Base-by-base conservation (phyloP, 306 rosid species). In the Trichosanthes cucumerina region DNA sequence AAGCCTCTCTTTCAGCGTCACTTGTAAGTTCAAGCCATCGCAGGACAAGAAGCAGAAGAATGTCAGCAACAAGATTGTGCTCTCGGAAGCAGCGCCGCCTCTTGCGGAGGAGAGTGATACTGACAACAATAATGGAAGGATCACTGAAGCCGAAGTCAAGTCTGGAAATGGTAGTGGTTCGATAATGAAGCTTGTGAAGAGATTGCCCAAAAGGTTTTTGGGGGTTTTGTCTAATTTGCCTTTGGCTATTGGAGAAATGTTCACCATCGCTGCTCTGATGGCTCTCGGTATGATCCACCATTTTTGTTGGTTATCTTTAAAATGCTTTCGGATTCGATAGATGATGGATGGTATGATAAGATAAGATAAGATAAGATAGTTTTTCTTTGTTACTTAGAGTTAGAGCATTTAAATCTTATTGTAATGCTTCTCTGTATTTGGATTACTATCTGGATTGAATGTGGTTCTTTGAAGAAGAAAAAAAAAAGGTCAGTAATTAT, bases 181-280 rank as follows among this genome's bases (percentile, higher is more conserved):
- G 74, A 68, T 39, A 85, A 63, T 44, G 87, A 78, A 84, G 79
- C n/a, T 82, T 72, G 79, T 79, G 9, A 95, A 82, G 81, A 83
- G 77, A 80, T 46, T 92, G 24, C 88, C 90, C 5, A 91, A 86
- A 71, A 91, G 78, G 86, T 46, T 86, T 16, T 83, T 95, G 83
- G 80, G 82, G 66, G 72, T 83, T 95, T 83, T 95, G 84, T 87
- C 99, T 83, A 88, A 90, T 87, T 88, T 95, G 81, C 93, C 97
- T 47, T 84, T 95, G 88, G 99, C 98, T 85, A 88, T 95, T 84
- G 98, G 95, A 53, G 97, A 95, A 86, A 95, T 95, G 97, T 95
- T 88, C 66, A 68, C 83, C 18, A 86, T 91, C 82, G 96, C 98
- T 74, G 88, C 82, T 79, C 80, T 95, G 46, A 92, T 95, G 97